These are phyloP conservation scores for Vanrija humicola DNA, from an alignment of 1,284 basidiomycete species.

Conservation along the genomic window DNA sequence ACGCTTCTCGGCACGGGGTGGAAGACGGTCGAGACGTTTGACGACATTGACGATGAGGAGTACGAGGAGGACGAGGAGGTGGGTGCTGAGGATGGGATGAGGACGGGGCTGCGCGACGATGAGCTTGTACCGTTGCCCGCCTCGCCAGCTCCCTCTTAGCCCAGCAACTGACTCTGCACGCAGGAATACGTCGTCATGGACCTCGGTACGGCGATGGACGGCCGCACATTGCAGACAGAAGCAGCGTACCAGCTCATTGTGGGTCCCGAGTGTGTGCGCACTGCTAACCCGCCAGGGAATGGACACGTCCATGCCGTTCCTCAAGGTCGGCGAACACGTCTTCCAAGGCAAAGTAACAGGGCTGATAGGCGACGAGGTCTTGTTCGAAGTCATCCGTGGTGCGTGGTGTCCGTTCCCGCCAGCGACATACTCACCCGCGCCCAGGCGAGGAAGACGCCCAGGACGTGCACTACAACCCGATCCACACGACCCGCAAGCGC, in stretches of 20 bases:
- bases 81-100: conserved; percentile 3
- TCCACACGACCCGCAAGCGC: conserved; percentile 24
- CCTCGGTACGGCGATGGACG: conserved; percentile 35
- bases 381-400: conserved; percentile 39
- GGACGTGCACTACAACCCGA: conserved; percentile 29
- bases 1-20: conserved; percentile 36
- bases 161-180: not conserved
- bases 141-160: not conserved
- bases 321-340: conserved; percentile 45
- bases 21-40: conserved; percentile 35
- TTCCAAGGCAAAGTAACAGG: conserved; percentile 39
- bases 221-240: conserved; percentile 30
- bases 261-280: conserved; percentile 5
- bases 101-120: not conserved
- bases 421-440: not conserved
- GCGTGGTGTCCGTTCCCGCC: conserved; percentile 1
- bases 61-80: conserved; percentile 41
- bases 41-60: conserved; percentile 37
- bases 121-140: not conserved
- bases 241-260: conserved; percentile 43
- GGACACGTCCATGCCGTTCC: conserved; percentile 44
- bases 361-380: conserved; percentile 45
- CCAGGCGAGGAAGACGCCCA: conserved; percentile 32
- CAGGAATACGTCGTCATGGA: conserved; percentile 39
- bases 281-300: conserved; percentile 30